Evolutionary conservation across 2,329 filamentous ascomycete genomes (phyloP).

Genomic region (Ascochyta fabae): DNA sequence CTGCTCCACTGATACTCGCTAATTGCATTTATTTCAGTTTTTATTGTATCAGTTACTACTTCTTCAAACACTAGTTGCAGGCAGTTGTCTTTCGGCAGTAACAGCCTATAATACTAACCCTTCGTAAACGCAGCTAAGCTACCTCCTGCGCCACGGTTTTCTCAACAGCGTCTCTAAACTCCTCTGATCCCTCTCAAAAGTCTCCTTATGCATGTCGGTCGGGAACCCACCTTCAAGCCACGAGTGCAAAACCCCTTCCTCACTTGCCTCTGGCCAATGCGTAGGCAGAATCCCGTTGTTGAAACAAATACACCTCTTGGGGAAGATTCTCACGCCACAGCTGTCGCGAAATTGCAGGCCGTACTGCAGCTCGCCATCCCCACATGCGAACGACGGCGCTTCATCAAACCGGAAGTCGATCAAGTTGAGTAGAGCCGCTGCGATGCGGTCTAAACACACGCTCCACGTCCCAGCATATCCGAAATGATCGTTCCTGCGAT

Average conservation of each 20-base stretch:
- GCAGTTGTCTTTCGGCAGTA: too few species aligned
- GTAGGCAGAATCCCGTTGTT: slow-evolving; percentile 16
- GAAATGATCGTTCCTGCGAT: neutral
- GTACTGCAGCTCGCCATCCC: neutral
- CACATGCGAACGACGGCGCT: too few species aligned
- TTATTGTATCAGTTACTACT: too few species aligned
- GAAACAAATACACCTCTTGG: slow-evolving; percentile 12
- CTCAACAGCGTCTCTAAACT: slow-evolving; percentile 9
- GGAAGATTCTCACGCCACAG: slow-evolving; percentile 1
- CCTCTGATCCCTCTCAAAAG: slow-evolving; percentile 12
- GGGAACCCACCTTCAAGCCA: neutral
- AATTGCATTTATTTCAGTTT: too few species aligned
- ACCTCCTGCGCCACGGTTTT: neutral
- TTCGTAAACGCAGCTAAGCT: too few species aligned
- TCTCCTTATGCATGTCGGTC: neutral
- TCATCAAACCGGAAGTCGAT: slow-evolving; percentile 2
- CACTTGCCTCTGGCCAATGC: slow-evolving; percentile 11
- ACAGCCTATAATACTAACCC: too few species aligned
- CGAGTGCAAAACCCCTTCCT: neutral
- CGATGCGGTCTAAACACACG: neutral
- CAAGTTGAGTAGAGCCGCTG: neutral
- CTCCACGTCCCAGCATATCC: neutral
- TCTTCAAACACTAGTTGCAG: too few species aligned
- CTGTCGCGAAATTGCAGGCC: neutral
- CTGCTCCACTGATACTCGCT: too few species aligned